These are phyloP conservation scores for Fusarium citri DNA, from an alignment of 2,329 filamentous ascomycete genomes.

Conservation along the genomic window DNA sequence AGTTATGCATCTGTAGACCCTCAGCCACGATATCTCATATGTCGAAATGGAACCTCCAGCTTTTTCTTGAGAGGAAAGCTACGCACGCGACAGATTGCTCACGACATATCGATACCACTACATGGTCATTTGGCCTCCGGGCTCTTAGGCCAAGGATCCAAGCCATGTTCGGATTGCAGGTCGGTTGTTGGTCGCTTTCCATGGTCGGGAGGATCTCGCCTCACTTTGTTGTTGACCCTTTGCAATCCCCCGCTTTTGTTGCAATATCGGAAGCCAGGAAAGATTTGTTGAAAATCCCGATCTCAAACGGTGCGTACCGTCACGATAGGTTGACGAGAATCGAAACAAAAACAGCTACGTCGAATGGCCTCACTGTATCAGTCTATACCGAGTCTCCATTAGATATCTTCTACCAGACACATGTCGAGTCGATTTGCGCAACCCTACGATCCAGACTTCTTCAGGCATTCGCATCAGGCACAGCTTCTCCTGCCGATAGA, in stretches of 20 bases:
- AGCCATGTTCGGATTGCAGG: background rate
- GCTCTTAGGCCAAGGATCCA: background rate
- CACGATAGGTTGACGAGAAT: too few relatives aligned
- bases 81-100: background rate
- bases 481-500: background rate
- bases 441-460: accelerated
- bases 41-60: accelerated
- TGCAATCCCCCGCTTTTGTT: accelerated
- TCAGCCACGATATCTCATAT: background rate
- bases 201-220: background rate
- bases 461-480: accelerated
- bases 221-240: background rate
- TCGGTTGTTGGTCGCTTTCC: background rate
- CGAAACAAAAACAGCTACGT: too few relatives aligned
- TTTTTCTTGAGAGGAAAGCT: background rate
- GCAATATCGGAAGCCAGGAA: accelerated
- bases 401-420: background rate
- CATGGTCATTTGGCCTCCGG: background rate
- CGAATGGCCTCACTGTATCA: accelerated
- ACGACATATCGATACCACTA: background rate
- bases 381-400: accelerated
- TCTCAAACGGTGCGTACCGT: too few relatives aligned
- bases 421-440: background rate
- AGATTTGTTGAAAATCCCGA: too few relatives aligned
- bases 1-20: accelerated